phyloP scores from a whole-genome alignment of 108 stramenopile species.

The Halocafeteria seosinensis region DNA sequence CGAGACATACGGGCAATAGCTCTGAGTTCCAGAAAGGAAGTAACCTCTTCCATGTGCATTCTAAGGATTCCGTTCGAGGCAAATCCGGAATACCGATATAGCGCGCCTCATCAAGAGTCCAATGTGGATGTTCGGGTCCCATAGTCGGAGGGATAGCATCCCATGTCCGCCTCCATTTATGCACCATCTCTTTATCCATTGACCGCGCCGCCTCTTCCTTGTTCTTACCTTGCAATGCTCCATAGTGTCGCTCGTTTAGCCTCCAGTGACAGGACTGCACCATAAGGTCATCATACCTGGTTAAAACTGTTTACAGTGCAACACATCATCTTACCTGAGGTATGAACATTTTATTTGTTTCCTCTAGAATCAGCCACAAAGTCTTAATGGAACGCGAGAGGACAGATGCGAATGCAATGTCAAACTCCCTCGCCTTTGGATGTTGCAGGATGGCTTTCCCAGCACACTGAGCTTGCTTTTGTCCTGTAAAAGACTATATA shows the following conservation, averaged over 20 bases:
- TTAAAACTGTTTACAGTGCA: too few species aligned
- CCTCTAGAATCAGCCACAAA: slow-evolving; percentile 61
- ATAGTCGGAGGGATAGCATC: too few species aligned
- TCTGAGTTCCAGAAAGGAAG: slow-evolving; percentile 69
- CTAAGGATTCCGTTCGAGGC: slow-evolving; percentile 47
- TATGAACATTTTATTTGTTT: slow-evolving; percentile 71
- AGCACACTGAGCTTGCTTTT: too few species aligned
- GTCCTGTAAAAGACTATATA: too few species aligned
- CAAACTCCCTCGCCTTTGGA: too few species aligned
- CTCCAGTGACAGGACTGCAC: slow-evolving; percentile 58
- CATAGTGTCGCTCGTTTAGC: slow-evolving; percentile 87
- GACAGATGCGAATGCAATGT: slow-evolving; percentile 82
- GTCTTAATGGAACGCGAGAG: slow-evolving; percentile 81
- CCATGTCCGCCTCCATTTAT: too few species aligned
- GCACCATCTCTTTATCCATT: too few species aligned
- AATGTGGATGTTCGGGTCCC: slow-evolving; percentile 1
- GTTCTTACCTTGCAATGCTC: slow-evolving; percentile 76
- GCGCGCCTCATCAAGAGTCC: too few species aligned
- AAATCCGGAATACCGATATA: too few species aligned
- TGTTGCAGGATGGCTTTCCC: too few species aligned
- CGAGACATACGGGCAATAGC: slow-evolving; percentile 64
- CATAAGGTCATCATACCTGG: too few species aligned
- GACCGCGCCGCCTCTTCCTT: slow-evolving; percentile 92
- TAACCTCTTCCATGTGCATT: slow-evolving; percentile 73
- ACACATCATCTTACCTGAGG: too few species aligned